phyloP scores from a whole-genome alignment of 202 grass and related monocot genomes.

The Panicum hallii region DNA sequence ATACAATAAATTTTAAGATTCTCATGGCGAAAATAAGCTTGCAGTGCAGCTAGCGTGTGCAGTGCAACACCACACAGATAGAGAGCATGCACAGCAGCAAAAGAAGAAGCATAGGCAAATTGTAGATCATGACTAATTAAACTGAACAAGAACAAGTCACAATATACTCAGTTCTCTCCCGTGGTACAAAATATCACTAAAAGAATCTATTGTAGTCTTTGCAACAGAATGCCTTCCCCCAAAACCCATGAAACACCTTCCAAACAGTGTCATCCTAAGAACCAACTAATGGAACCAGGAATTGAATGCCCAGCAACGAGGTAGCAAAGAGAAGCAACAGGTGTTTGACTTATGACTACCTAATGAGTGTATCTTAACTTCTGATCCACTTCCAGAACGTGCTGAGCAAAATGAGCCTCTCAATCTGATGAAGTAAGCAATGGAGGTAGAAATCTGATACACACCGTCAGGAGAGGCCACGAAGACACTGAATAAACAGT shows the following conservation, averaged over 20 bases:
- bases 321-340: constrained; percentile 47
- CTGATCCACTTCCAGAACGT: constrained; percentile 45
- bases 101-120: constrained; percentile 26
- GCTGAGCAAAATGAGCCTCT: constrained; percentile 61
- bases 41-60: neutral
- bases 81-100: constrained; percentile 29
- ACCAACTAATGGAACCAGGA: constrained; percentile 46
- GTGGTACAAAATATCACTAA: constrained; percentile 61
- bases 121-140: constrained; percentile 45
- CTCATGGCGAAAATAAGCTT: neutral
- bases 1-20: constrained; percentile 19
- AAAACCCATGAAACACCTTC: constrained; percentile 39
- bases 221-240: constrained; percentile 46
- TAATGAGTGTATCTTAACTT: constrained; percentile 43
- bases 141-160: constrained; percentile 51
- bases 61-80: constrained; percentile 35
- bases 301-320: constrained; percentile 44
- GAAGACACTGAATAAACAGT: constrained; percentile 48
- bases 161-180: constrained; percentile 57
- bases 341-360: constrained; percentile 49
- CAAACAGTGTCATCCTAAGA: constrained; percentile 51
- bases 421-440: constrained; percentile 59
- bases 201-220: constrained; percentile 60
- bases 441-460: constrained; percentile 60
- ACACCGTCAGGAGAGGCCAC: constrained; percentile 58